These are phyloP conservation scores for Eucalyptus cloeziana DNA, from an alignment of 345 rosid species.

Conservation along the genomic window DNA sequence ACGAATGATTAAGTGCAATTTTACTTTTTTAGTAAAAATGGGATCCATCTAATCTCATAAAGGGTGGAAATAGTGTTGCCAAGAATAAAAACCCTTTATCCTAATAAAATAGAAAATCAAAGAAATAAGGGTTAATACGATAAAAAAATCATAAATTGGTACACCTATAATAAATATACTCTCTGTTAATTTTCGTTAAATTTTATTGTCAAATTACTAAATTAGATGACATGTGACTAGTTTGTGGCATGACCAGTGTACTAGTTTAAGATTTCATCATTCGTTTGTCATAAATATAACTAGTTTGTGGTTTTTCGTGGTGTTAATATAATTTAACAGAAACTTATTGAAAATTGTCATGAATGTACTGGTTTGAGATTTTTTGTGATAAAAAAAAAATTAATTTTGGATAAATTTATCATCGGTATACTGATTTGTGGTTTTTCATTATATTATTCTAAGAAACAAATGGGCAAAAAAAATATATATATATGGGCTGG, in stretches of 20 bases:
- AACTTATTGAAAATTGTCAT: no score
- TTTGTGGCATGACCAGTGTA: fast-evolving
- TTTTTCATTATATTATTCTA: no score
- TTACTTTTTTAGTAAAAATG: neutral
- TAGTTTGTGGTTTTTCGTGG: fast-evolving
- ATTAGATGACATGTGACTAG: fast-evolving
- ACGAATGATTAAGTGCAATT: neutral
- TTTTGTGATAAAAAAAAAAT: no score
- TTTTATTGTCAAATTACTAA: no score
- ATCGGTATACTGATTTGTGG: no score
- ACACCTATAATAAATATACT: fast-evolving
- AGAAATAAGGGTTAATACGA: fast-evolving
- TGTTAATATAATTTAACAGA: no score
- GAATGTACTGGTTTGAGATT: fast-evolving
- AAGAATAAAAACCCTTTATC: neutral
- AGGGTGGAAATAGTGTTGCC: neutral
- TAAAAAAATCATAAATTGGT: no score
- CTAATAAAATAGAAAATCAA: neutral
- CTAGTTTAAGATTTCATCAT: fast-evolving
- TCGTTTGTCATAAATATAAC: neutral
- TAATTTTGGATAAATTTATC: no score
- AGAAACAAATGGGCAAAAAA: neutral
- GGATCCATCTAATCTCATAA: neutral
- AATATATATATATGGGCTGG: neutral
- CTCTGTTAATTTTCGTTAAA: no score